Evolutionary conservation across 2,329 filamentous ascomycete species (phyloP).

Genomic region (Pseudogymnoascus sp.): DNA sequence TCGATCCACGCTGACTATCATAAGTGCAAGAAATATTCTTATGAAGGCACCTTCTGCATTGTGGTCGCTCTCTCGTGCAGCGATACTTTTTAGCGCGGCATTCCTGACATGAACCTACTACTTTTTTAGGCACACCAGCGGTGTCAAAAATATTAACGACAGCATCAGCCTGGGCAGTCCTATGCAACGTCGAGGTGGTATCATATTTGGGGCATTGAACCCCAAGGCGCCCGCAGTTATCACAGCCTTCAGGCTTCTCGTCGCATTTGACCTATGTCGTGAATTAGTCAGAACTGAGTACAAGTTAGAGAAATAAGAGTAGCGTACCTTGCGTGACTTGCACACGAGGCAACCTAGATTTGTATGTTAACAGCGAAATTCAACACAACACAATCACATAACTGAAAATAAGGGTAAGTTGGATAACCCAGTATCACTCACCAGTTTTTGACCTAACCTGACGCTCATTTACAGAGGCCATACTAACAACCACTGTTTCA

Average conservation of each 20-base stretch:
- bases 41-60: conserved; percentile 24
- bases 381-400: background rate
- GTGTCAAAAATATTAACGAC: conserved; percentile 25
- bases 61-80: conserved; percentile 23
- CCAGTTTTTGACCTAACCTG: conserved; percentile 1
- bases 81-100: conserved; percentile 24
- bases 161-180: conserved; percentile 1
- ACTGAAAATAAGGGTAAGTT: background rate
- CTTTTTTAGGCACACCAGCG: conserved; percentile 25
- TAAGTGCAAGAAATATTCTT: conserved; percentile 19
- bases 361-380: background rate
- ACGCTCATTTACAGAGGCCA: background rate
- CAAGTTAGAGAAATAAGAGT: background rate
- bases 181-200: background rate
- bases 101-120: conserved; percentile 25
- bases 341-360: conserved; percentile 3
- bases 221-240: conserved; percentile 21
- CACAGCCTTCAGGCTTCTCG: conserved; percentile 17
- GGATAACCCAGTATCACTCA: background rate
- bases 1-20: background rate
- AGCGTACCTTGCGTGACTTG: background rate
- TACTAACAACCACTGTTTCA: background rate
- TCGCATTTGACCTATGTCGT: conserved; percentile 23
- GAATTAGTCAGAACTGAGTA: background rate
- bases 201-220: conserved; percentile 24